Base-by-base conservation (phyloP, 495 filamentous ascomycete species). In the Aspergillus asperescens region DNA sequence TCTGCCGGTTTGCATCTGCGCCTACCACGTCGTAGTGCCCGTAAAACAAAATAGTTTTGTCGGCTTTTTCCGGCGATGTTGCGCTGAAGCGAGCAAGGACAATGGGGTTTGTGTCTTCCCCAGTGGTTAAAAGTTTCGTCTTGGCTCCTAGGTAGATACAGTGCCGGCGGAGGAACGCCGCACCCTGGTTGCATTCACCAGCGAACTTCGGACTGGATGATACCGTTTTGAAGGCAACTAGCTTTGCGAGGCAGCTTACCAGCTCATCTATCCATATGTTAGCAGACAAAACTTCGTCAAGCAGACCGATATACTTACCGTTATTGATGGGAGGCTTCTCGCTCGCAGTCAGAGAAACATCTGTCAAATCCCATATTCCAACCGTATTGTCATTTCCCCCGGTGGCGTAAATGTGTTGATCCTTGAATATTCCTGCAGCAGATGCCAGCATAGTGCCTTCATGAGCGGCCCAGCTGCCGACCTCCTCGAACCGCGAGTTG, bases 1-100 rank as follows among this genome's bases (percentile, higher is more conserved):
- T 88, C 27, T 72, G 62, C 35, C 79, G 78, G 48, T 86, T 84
- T 27, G 85, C 82, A 49, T 94, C 88, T 0, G 94, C 93, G 16
- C 88, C 80, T n/a, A 98, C 90, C n/a, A 98, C 89, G 54, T 98
- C 93, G 69, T 98, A 98, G 59, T 98, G 93, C 3, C 94, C 94
- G 65, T 98, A 98, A 67, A 98, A 98, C 12, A 98, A 74, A 28
- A 96, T 86, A 0, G 87, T 90, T 70, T 91, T 95, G 19, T 89
- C 79, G 66, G 79, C 62, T 79, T 89, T 68, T 0, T 70, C 52
- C 2, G 67, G 23, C 1, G 69, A 65, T 1, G 71, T 74, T 19
- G 88, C 89, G 43, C 80, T 77, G 64, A 98, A 98, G 50, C 84
- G 84, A 27, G 93, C 92, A 64, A 85, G 86, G 1, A 98, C 89